Evolutionary conservation across 1,284 basidiomycete species (phyloP), one percentile per base, ranked within the genome.

Genomic region (Malassezia obtusa): DNA sequence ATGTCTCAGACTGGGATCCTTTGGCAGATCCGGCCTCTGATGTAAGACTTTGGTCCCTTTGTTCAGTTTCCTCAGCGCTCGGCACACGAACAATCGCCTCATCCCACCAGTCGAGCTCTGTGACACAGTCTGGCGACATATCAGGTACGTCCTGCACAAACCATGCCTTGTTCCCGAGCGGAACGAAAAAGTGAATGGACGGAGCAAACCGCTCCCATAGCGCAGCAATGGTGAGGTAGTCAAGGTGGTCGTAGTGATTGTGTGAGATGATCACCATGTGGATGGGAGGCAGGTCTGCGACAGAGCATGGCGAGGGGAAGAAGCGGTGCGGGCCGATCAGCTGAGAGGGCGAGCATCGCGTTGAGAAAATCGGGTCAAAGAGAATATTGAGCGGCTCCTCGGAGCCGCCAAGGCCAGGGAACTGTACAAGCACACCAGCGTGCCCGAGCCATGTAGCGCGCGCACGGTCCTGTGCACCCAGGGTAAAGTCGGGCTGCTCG

Each of bases 231-330:
- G 67, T 67, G 17, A 60, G 49, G 28, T 56, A 58, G 49, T 73
- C 70, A 19, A 73, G 56, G 49, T 73, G 70, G 32, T 73, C 70
- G 50, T 69, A 73, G 52, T 73, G 70, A 24, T 66, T 67, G 58
- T 73, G 70, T 4, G 67, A 69, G 55, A 73, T 73, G 40, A 67
- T 37, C 40, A 69, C 68, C 0, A 65, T 21, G 46, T 73, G 62
- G 32, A 73, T 58, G 4, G 57, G 59, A 10, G 70, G 70, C n/a
- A 73, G 47, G 30, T 56, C 63, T 1, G 44, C 45, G 12, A 67
- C 44, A 3, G 47, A n/a, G 41, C 68, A 69, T 1, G 70, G 70
- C 17, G 68, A 45, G 12, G 61, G 48, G 33, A 62, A 69, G 8
- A 57, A 53, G 19, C 70, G 56, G n/a, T 51, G 36, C 0, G 70